Percentiles rank a stretch among this genome's conserved stretches.
Conservation (phyloP, 176 grass and related monocot species). For the Juncus effusus region DNA sequence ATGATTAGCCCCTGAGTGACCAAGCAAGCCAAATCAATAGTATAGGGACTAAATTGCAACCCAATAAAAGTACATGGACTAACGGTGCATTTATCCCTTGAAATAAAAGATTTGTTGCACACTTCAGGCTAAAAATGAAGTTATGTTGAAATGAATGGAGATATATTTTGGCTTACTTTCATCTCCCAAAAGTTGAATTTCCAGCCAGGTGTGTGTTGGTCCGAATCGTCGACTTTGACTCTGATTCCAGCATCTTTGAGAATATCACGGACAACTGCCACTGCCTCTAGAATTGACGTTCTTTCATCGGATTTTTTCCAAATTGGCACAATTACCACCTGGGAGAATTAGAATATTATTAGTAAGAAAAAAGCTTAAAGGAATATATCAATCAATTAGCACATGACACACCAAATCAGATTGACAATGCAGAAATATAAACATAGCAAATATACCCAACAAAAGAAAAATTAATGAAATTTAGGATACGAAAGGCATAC, state of each 20-base stretch:
- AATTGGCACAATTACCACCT: conserved; percentile 93
- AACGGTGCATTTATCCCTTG: no score
- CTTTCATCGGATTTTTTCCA: conserved; percentile 89
- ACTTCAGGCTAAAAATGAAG: not conserved
- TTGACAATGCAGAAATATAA: not conserved
- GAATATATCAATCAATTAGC: no score
- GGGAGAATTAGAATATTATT: conserved; percentile 10
- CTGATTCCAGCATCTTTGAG: conserved; percentile 74
- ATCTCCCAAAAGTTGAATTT: conserved; percentile 99
- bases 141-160: not conserved
- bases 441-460: no score
- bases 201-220: conserved; percentile 72
- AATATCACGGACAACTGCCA: conserved; percentile 50
- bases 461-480: not conserved
- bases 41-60: no score
- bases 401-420: no score
- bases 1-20: no score
- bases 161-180: conserved; percentile 55
- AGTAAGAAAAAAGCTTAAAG: no score
- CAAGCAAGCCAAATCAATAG: no score
- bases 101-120: no score
- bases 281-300: conserved; percentile 68
- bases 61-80: no score
- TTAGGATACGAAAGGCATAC: no score
- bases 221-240: conserved; percentile 92